phyloP scores from a whole-genome alignment of 169 alveolate species.

The Condylostoma magnum region DNA sequence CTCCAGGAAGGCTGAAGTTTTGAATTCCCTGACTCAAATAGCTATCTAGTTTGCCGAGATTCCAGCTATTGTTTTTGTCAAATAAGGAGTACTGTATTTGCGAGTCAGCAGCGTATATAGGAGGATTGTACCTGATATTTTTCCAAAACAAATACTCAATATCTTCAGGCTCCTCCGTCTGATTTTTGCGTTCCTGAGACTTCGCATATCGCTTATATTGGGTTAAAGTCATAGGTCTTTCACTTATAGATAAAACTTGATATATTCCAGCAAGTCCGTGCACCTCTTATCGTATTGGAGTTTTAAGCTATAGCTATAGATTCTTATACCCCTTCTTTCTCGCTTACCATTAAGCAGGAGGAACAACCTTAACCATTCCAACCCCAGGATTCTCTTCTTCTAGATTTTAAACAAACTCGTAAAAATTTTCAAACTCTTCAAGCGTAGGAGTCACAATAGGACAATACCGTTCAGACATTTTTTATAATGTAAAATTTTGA shows the following conservation, averaged over 20 bases:
- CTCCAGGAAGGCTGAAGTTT: conserved; percentile 81
- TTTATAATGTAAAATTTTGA: conserved; percentile 5
- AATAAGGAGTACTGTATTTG: conserved; percentile 36
- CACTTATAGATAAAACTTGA: background rate
- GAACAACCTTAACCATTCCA: conserved; percentile 29
- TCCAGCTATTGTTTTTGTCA: conserved; percentile 57
- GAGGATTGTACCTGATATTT: conserved; percentile 62
- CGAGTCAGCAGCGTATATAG: conserved; percentile 76
- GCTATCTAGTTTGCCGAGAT: conserved; percentile 47
- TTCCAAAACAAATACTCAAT: conserved; percentile 58
- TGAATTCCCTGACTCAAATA: conserved; percentile 13
- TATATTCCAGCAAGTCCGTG: conserved; percentile 20
- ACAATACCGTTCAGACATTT: background rate
- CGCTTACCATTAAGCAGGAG: conserved; percentile 23
- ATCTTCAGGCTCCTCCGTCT: background rate
- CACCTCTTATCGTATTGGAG: conserved; percentile 15
- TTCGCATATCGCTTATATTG: background rate
- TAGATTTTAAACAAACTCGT: background rate
- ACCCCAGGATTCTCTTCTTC: background rate
- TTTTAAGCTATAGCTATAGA: background rate
- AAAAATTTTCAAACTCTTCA: conserved; percentile 16
- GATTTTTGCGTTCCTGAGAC: background rate
- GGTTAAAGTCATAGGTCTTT: background rate
- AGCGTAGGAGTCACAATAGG: conserved; percentile 25
- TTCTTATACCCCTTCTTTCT: conserved; percentile 16